Conservation (phyloP, 1,284 basidiomycete species). For the Fereydounia khargensis region DNA sequence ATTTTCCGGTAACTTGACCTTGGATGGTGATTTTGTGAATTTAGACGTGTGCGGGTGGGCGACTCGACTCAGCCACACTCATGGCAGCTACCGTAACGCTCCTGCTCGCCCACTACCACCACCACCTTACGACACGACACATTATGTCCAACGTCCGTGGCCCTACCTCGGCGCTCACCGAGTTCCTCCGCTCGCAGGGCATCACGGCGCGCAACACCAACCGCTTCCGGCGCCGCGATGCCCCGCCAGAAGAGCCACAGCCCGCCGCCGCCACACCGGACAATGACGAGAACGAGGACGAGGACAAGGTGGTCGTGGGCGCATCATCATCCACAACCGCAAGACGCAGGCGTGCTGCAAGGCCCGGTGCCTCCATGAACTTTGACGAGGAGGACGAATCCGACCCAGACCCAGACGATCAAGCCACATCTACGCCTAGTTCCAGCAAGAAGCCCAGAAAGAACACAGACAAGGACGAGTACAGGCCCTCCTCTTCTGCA, state of each 20-base stretch:
- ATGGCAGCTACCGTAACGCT: too few relatives aligned
- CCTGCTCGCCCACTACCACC: too few relatives aligned
- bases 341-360: slow-evolving; percentile 6
- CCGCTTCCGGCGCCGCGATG: slow-evolving; percentile 40
- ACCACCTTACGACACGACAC: too few relatives aligned
- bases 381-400: slow-evolving; percentile 66
- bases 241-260: slow-evolving; percentile 57
- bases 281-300: not conserved
- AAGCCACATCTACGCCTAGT: slow-evolving; percentile 58
- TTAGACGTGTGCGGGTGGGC: too few relatives aligned
- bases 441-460: slow-evolving; percentile 15
- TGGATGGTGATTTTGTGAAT: too few relatives aligned
- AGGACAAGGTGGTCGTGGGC: slow-evolving; percentile 1
- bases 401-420: slow-evolving; percentile 68
- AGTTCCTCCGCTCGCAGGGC: slow-evolving; percentile 78
- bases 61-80: too few relatives aligned
- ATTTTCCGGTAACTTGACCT: too few relatives aligned
- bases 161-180: slow-evolving; percentile 85
- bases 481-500: too few relatives aligned
- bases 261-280: slow-evolving; percentile 58
- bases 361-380: slow-evolving; percentile 54
- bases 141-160: slow-evolving; percentile 66
- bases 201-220: slow-evolving; percentile 72
- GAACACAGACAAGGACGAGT: slow-evolving; percentile 26
- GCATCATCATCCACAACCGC: slow-evolving; percentile 11